Evolutionary conservation across 768 basidiomycete species (phyloP), one percentile per base, ranked within the genome.

Genomic region (Leccinum variicolor): DNA sequence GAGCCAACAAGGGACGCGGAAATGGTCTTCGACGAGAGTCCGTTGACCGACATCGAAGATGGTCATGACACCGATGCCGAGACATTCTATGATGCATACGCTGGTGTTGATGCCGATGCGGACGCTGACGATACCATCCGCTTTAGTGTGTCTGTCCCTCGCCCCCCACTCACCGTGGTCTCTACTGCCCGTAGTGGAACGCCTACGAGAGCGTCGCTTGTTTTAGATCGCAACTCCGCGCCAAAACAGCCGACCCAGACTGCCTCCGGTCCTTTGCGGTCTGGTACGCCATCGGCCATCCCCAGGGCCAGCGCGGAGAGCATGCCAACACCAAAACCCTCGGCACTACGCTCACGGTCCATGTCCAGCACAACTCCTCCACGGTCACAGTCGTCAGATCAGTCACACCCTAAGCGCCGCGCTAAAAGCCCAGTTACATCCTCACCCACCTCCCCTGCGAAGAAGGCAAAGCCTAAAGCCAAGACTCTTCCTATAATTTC

Each of bases 11-110:
- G 69, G 25, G 75, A 75, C 45, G 72, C 75, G 19, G 81, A 75
- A 13, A 80, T 80, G 64, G 89, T 93, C 34, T 66, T 91, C 57
- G 90, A 94, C 66, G 91, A 93, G 69, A 75, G 72, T 56, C 90
- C 90, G 9, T 76, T 83, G 50, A 91, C 89, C 9, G 92, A 92
- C 72, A 68, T 90, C 21, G 90, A 91, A 26, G 79, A 74, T 26
- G 87, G 74, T 47, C 65, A 60, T n/a, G 76, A 77, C 34, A 66
- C 62, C 29, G 77, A 77, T 13, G 50, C 58, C 1, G 67, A 83
- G 66, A 72, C 73, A 54, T 79, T 76, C 47, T 81, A 84, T 54
- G 68, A 71, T 29, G 76, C 74, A 4, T 74, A 71, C 26, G 39
- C 60, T 23, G 34, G 51, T 13, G 53, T 34, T 2, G 69, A 72